Conservation (phyloP, 306 rosid genomes). For the Vachellia pachyceras region DNA sequence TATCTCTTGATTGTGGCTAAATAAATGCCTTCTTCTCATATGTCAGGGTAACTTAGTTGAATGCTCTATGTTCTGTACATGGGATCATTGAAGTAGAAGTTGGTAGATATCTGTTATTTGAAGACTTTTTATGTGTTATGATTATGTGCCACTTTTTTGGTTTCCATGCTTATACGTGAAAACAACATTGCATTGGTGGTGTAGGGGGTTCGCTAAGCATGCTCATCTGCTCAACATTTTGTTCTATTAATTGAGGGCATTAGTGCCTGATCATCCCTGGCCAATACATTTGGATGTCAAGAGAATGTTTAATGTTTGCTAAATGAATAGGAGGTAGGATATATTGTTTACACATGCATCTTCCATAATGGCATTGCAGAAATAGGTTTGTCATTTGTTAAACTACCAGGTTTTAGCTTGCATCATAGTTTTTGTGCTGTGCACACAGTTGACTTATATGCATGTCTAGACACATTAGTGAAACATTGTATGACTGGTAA, state of each 20-base stretch:
- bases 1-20: constrained; percentile 12
- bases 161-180: too few relatives aligned
- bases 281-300: too few relatives aligned
- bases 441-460: neutral
- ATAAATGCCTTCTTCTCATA: neutral
- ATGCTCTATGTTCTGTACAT: constrained; percentile 2
- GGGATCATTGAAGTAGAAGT: neutral
- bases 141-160: neutral
- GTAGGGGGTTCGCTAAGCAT: neutral
- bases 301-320: too few relatives aligned
- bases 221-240: constrained; percentile 10
- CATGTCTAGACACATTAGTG: constrained; percentile 1
- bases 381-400: constrained; percentile 16
- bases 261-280: too few relatives aligned
- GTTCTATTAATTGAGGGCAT: too few relatives aligned
- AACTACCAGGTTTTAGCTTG: constrained; percentile 11
- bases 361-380: neutral
- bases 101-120: neutral
- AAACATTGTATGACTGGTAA: neutral
- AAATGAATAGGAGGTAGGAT: too few relatives aligned
- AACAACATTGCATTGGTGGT: neutral
- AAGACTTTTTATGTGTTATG: constrained; percentile 10
- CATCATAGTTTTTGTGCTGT: constrained; percentile 24
- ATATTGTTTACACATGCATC: neutral
- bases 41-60: neutral